Conservation (phyloP, 2,329 filamentous ascomycete species). For the Xylaria sp. region DNA sequence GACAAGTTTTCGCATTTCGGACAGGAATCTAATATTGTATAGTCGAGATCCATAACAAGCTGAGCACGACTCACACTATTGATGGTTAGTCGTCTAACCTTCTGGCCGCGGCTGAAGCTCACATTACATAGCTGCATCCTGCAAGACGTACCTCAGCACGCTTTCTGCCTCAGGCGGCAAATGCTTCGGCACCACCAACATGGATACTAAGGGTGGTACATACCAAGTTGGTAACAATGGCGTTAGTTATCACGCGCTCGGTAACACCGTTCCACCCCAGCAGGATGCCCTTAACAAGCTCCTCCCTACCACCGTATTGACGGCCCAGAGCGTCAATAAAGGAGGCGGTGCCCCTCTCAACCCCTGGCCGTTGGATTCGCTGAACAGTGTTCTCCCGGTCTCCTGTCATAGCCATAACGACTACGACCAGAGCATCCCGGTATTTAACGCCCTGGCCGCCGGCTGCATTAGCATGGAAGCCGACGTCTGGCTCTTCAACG, state of each 20-base stretch:
- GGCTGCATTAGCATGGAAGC: constrained; percentile 48
- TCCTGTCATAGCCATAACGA: constrained; percentile 49
- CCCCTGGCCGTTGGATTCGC: constrained; percentile 47
- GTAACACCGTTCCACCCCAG: constrained; percentile 42
- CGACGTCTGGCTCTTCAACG: constrained; percentile 44
- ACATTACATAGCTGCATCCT: constrained; percentile 40
- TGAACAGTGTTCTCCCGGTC: constrained; percentile 42
- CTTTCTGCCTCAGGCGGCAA: constrained; percentile 40
- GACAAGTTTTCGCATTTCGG: not conserved
- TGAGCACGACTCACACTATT: constrained; percentile 42
- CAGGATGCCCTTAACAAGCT: constrained; percentile 47
- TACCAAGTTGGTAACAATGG: constrained; percentile 46
- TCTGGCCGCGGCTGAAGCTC: constrained; percentile 15
- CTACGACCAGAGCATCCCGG: constrained; percentile 45
- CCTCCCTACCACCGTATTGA: constrained; percentile 39
- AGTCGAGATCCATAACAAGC: constrained; percentile 50
- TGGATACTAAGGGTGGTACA: constrained; percentile 48
- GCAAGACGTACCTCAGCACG: constrained; percentile 44
- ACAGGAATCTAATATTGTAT: not conserved
- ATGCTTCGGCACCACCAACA: constrained; percentile 44
- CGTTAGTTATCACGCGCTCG: constrained; percentile 47
- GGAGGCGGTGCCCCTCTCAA: constrained; percentile 43
- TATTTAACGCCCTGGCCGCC: constrained; percentile 45
- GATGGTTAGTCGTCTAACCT: constrained; percentile 39
- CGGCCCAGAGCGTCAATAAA: constrained; percentile 43